These are phyloP conservation scores for Ceratocystiopsis minuta DNA, from an alignment of 2,329 filamentous ascomycete genomes.

Conservation along the genomic window DNA sequence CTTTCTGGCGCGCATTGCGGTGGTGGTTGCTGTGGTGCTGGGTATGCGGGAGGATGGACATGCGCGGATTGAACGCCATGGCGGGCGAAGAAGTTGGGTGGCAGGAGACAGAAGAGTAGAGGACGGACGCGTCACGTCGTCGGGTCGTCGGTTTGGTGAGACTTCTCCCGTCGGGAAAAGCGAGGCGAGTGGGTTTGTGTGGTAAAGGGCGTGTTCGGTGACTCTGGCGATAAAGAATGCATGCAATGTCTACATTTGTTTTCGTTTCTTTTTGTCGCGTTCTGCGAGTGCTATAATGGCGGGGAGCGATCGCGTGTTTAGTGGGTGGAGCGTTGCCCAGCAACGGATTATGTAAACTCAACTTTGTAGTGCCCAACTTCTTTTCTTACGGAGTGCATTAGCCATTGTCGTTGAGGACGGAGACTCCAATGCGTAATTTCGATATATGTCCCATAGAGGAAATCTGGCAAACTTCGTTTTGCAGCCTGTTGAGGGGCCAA, in stretches of 20 bases:
- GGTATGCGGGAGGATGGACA: conserved; percentile 39
- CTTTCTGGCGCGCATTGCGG: conserved; percentile 34
- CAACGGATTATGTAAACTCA: conserved; percentile 4
- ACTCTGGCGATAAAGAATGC: too few relatives aligned
- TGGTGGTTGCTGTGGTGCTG: conserved; percentile 33
- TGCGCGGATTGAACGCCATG: conserved; percentile 42
- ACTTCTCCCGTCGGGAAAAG: background rate
- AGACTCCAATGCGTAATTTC: too few relatives aligned
- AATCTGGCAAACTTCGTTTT: too few relatives aligned
- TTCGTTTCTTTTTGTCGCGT: background rate
- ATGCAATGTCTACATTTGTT: too few relatives aligned
- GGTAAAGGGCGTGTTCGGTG: background rate
- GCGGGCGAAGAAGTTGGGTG: conserved; percentile 6
- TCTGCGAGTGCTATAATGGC: conserved; percentile 2
- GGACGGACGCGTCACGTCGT: too few relatives aligned
- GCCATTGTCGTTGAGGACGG: too few relatives aligned
- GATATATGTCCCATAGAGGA: too few relatives aligned
- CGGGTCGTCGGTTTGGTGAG: background rate
- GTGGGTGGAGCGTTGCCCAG: conserved; percentile 8
- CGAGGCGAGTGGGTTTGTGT: background rate
- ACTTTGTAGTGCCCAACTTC: too few relatives aligned
- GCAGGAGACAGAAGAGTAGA: background rate
- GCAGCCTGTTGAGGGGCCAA: too few relatives aligned
- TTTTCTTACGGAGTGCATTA: too few relatives aligned
- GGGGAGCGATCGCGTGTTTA: background rate